phyloP scores from a whole-genome alignment of 169 alveolate genomes.

The Toxoplasma gondii region DNA sequence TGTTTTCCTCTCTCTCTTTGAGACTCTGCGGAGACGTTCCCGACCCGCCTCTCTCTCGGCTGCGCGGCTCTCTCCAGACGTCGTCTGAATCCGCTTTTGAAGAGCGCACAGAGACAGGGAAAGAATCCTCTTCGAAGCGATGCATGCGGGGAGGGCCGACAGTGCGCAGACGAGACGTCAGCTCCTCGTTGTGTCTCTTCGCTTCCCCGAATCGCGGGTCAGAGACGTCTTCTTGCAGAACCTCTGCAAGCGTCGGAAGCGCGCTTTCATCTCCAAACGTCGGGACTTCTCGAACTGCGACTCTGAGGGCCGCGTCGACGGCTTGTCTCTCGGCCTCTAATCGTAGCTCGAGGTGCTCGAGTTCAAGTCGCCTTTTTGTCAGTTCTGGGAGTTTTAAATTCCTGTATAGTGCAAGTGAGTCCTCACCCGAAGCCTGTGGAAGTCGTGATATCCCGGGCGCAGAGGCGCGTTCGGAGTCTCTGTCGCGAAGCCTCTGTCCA shows the following conservation, averaged over 20 bases:
- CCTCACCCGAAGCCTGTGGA: not conserved
- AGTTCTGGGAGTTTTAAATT: not conserved
- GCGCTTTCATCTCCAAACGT: not conserved
- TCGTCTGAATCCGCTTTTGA: too few species aligned
- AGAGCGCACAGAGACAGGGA: too few species aligned
- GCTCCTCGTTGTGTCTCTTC: too few species aligned
- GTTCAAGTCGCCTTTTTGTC: not conserved
- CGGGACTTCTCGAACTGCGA: not conserved
- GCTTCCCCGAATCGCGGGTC: too few species aligned
- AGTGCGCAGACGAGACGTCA: too few species aligned
- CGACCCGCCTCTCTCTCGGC: too few species aligned
- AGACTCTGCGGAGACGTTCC: too few species aligned
- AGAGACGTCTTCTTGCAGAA: too few species aligned
- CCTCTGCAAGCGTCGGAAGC: not conserved
- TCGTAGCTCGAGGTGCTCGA: slow-evolving; percentile 18
- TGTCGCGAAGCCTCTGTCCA: not conserved
- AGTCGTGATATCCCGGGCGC: not conserved
- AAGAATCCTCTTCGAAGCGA: too few species aligned
- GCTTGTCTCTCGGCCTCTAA: not conserved
- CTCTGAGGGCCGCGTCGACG: not conserved
- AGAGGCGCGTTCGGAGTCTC: not conserved
- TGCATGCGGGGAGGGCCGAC: too few species aligned
- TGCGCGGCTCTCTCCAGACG: too few species aligned
- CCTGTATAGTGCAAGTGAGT: not conserved
- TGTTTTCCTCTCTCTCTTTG: too few species aligned